phyloP scores from a whole-genome alignment of 768 basidiomycete species.

The Infundibulicybe gibba region DNA sequence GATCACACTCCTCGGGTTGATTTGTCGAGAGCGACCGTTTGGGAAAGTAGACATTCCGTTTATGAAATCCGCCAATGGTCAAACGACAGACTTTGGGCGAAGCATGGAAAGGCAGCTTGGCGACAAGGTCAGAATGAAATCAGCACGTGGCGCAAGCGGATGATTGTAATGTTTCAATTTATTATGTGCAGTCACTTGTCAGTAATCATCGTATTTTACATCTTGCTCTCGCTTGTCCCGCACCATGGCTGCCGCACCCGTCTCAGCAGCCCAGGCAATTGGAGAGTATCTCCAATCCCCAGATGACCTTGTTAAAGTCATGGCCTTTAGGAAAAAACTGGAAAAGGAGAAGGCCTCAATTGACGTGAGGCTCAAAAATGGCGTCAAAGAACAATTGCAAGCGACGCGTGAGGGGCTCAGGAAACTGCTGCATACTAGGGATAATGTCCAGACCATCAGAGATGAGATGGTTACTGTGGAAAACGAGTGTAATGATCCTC shows the following conservation, averaged over 20 bases:
- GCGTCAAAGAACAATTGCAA: constrained; percentile 91
- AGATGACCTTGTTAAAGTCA: constrained; percentile 88
- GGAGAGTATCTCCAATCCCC: constrained; percentile 92
- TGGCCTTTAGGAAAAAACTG: constrained; percentile 87
- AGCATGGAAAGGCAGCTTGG: background rate
- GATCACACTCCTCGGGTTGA: constrained; percentile 57
- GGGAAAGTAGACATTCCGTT: background rate
- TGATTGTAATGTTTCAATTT: too few relatives aligned
- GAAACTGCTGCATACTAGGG: constrained; percentile 73
- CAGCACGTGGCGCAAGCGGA: too few relatives aligned
- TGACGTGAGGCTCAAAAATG: constrained; percentile 83
- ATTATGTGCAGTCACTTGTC: background rate
- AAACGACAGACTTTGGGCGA: background rate
- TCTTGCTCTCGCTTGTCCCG: background rate
- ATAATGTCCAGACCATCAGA: constrained; percentile 75
- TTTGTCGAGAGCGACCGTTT: background rate
- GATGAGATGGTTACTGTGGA: constrained; percentile 86
- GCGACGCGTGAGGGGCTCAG: constrained; percentile 85
- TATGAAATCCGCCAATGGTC: background rate
- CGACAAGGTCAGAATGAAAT: background rate
- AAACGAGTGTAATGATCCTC: constrained; percentile 70
- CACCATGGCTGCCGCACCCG: constrained; percentile 45
- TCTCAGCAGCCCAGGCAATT: constrained; percentile 82
- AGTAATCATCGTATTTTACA: background rate
- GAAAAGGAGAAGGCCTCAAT: constrained; percentile 97